phyloP scores from a whole-genome alignment of 257 asterid species.

The Echites panduratus region DNA sequence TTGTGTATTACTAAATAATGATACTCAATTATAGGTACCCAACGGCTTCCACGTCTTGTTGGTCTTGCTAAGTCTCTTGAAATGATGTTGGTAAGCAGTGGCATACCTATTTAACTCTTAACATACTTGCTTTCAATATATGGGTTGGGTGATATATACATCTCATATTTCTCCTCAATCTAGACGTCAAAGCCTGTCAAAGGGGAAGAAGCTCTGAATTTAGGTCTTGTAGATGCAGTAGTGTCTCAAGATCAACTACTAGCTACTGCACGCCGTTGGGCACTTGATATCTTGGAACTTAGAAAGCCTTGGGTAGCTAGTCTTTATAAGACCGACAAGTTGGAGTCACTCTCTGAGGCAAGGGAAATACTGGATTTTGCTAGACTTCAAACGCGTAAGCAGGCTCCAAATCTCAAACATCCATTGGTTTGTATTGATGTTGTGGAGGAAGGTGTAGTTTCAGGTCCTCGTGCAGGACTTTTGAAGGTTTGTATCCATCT shows the following conservation, averaged over 20 bases:
- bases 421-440: slow-evolving; percentile 87
- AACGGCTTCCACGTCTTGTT: slow-evolving; percentile 97
- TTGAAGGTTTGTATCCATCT: slow-evolving; percentile 53
- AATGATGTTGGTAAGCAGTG: slow-evolving; percentile 78
- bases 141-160: not conserved
- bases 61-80: slow-evolving; percentile 94
- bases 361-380: slow-evolving; percentile 86
- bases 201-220: slow-evolving; percentile 78
- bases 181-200: slow-evolving; percentile 85
- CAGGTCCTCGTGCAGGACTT: slow-evolving; percentile 86
- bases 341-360: slow-evolving; percentile 85
- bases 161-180: not conserved
- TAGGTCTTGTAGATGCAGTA: slow-evolving; percentile 92
- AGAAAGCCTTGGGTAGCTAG: slow-evolving; percentile 77
- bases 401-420: slow-evolving; percentile 84
- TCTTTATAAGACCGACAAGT: slow-evolving; percentile 69
- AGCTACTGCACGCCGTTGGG: slow-evolving; percentile 76
- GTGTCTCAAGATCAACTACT: slow-evolving; percentile 62
- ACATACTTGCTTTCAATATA: not conserved
- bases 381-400: slow-evolving; percentile 72
- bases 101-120: not conserved
- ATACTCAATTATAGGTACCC: slow-evolving; percentile 44
- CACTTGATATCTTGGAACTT: slow-evolving; percentile 71
- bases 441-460: slow-evolving; percentile 80
- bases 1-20: not conserved